These are phyloP conservation scores for Fusarium aywerte DNA, from an alignment of 2,329 filamentous ascomycete genomes.

Conservation along the genomic window DNA sequence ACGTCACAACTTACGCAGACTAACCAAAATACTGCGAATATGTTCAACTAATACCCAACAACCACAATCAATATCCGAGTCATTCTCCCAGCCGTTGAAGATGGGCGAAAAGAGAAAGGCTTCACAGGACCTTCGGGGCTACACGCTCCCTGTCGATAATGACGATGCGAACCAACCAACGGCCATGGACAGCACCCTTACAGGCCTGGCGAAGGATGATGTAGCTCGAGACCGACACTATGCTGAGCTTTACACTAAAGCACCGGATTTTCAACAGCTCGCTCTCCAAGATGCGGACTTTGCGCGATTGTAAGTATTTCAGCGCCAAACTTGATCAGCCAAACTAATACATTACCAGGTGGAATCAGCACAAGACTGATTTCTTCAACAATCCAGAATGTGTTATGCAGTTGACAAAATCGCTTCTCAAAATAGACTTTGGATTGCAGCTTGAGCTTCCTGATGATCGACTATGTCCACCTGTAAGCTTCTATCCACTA, in stretches of 20 bases:
- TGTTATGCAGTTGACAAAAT: constrained; percentile 83
- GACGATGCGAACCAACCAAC: background rate
- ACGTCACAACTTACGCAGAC: constrained; percentile 1
- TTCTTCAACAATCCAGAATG: constrained; percentile 82
- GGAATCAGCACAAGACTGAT: constrained; percentile 39
- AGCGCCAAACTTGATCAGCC: background rate
- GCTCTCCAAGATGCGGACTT: constrained; percentile 56
- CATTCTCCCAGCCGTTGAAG: background rate
- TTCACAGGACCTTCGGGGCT: constrained; percentile 16
- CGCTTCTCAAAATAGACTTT: constrained; percentile 81
- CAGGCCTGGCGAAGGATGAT: constrained; percentile 9
- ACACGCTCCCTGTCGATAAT: background rate
- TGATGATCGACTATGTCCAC: constrained; percentile 83
- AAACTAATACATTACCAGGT: constrained; percentile 25
- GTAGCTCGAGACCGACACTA: constrained; percentile 48
- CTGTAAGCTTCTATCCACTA: constrained; percentile 61
- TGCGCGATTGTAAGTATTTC: constrained; percentile 51
- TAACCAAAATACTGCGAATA: background rate
- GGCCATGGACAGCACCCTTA: background rate
- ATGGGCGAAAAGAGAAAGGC: constrained; percentile 43
- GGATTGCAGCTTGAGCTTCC: constrained; percentile 76
- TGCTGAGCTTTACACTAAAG: constrained; percentile 53
- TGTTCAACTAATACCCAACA: background rate
- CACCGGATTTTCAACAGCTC: constrained; percentile 58
- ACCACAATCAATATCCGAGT: background rate